Base-by-base conservation (phyloP, 2,329 filamentous ascomycete species). In the Pseudogymnoascus sp. region DNA sequence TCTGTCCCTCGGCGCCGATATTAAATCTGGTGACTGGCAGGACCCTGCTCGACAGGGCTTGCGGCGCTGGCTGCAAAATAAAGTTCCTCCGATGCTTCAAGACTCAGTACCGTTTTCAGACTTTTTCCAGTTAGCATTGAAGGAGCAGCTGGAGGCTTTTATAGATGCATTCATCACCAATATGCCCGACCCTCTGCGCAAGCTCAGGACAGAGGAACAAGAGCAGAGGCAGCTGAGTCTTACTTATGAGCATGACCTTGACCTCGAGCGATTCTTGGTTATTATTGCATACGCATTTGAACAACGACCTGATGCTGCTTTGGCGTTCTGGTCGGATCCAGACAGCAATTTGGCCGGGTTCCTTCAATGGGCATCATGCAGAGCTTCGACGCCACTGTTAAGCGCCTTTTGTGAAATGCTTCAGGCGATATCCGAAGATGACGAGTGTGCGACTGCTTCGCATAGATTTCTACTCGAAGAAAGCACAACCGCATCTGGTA, bases 381-480 rank as follows among this genome's bases (percentile, higher is more conserved):
- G 94, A 68, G 91, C 96, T 63, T 96, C 95, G 0, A 97, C 95
- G 0, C 94, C 94, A n/a, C 82, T 96, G 22, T 92, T 96, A 62
- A 94, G 91, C 64, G 92, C 93, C 11, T 99, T 97, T 68, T 99
- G 94, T 73, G 93, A 97, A 71, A 93, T 99, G 86, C 79, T 99
- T 14, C 89, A 91, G 69, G 88, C 92, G 1, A 87, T 99, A 57
- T 90, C 94, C 0, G 86, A 87, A 59, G 91, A 91, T 59, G 84
- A 90, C 60, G 84, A 89, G 60, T 94, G 90, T 67, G 93, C 94
- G 28, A 87, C 88, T 60, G 82, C 89, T 14, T 91, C 93, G 0
- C 93, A 99, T 72, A 85, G 86, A 58, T 99, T 99, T 70, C 78
- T 99, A 14, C 80, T 94, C 2, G 93, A 97, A 67, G 94, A 99